These are phyloP conservation scores for Trypanosomatidae sp. DNA, from an alignment of 208 protist genomes.

Conservation along the genomic window DNA sequence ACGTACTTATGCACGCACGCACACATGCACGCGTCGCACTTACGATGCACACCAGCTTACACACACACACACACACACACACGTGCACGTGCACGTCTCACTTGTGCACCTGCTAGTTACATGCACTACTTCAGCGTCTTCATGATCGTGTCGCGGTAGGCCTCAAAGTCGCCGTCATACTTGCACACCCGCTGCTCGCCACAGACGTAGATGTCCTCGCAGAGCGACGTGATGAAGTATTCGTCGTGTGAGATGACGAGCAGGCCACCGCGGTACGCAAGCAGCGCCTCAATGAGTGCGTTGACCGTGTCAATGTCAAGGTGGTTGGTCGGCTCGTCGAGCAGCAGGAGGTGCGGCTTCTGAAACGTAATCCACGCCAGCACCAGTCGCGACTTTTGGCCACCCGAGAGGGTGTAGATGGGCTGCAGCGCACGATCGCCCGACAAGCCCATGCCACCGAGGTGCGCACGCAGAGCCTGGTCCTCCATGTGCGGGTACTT, in stretches of 20 bases:
- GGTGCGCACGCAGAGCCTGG: slow-evolving; percentile 77
- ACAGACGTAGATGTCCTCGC: slow-evolving; percentile 87
- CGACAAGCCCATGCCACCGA: slow-evolving; percentile 87
- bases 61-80: too few relatives aligned
- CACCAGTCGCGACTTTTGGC: slow-evolving; percentile 91
- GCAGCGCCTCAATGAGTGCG: slow-evolving; percentile 84
- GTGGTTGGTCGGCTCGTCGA: slow-evolving; percentile 96
- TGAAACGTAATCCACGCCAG: slow-evolving; percentile 91
- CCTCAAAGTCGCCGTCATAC: slow-evolving; percentile 80
- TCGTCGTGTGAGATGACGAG: slow-evolving; percentile 90
- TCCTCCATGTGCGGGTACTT: slow-evolving; percentile 80
- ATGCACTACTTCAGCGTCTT: slow-evolving; percentile 47
- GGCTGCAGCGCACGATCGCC: slow-evolving; percentile 79
- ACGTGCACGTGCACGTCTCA: too few relatives aligned
- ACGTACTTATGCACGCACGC: too few relatives aligned
- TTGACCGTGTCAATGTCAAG: slow-evolving; percentile 92
- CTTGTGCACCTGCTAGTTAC: too few relatives aligned
- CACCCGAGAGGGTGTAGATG: slow-evolving; percentile 90
- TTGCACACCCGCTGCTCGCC: slow-evolving; percentile 53
- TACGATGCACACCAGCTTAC: too few relatives aligned
- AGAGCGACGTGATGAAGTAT: slow-evolving; percentile 88
- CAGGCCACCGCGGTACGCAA: slow-evolving; percentile 83
- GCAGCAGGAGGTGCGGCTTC: slow-evolving; percentile 89
- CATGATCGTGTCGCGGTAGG: slow-evolving; percentile 74
- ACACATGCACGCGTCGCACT: too few relatives aligned